Base-by-base conservation (phyloP, 2,329 filamentous ascomycete genomes). In the Fusarium mexicanum region DNA sequence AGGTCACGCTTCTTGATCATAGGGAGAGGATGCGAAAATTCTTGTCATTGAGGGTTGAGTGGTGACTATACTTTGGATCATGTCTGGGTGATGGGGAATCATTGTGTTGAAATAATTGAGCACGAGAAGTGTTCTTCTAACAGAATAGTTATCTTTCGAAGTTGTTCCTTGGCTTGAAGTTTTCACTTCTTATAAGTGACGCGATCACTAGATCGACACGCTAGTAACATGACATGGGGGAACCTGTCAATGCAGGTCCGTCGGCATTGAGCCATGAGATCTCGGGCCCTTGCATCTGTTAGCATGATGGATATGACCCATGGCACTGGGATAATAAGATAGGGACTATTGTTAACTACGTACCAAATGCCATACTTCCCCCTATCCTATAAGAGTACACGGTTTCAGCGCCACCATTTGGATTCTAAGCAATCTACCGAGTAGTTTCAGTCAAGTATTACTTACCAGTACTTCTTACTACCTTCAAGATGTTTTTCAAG, bases 401-500 rank as follows among this genome's bases (percentile, higher is more conserved):
- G 20, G 17, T 31, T 33, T 35, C 14, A 26, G 31, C 14, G 37
- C n/a, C 31, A 31, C 35, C 2, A 26, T 29, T 50, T 8, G 26
- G 4, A 20, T 12, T 14, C 10, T 31, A 37, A 40, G 12, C 50
- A 51, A 12, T 22, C 17, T 18, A 35, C 31, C 6, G 2, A 35
- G 17, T 2, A 40, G 12, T 40, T 2, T 13, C 3, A 44, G n/a
- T 20, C 6, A 11, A 26, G 22, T 16, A 46, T 11, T 16, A 33
- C 11, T 8, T 8, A 14, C 3, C 1, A 68, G 6, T 16, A 8
- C 38, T 46, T 13, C 8, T 18, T 20, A 26, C 4, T 16, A 47
- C 12, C 10, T 13, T 40, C 55, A 69, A 44, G 7, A 69, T 69
- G 66, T 40, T 63, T 12, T 69, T 62, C 31, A 69, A 69, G 26